Base-by-base conservation (phyloP, 352 stramenopile species). In the Phytophthora meadii region DNA sequence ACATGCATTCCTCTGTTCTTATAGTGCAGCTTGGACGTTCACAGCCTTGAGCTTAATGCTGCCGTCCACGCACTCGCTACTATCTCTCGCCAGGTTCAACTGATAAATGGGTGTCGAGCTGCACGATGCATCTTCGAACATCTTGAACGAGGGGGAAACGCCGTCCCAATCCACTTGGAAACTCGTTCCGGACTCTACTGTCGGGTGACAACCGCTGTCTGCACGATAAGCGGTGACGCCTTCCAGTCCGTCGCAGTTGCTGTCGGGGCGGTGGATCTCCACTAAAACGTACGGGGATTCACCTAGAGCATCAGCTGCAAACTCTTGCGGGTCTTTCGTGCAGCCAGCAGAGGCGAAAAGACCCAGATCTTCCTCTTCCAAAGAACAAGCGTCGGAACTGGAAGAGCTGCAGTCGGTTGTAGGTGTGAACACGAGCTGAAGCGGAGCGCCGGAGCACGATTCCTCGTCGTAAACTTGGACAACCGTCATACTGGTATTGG, bases 391-490 rank as follows among this genome's bases (percentile, higher is more conserved):
- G 5, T 25, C 27, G 8, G 40, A 1, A 1, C 5, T 37, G 39
- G 58, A 5, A 8, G 25, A 61, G 34, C 45, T 64, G 42, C 62
- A 75, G 57, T 54, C 41, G 12, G 17, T 15, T 3, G 59, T 48
- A n/a, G 54, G 51, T 15, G 22, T 71, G 48, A 75, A 71, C 2
- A 68, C 41, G 25, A 68, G 27, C 54, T 72, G 67, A 19, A 68
- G 42, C 3, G 62, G 67, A 9, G 51, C 34, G 19, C 47, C 61
- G n/a, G 46, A 28, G 48, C 62, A 68, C 41, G 55, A 68, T 22
- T 59, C 34, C 0, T 54, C 61, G 56, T 72, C 55, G 41, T 59
- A 71, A 17, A 59, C 24, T 44, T 64, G 14, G 11, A 70, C 34
- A 4, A 51, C 61, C 5, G 61, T 61, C 59, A 73, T 68, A 36